Percentiles rank a stretch among this genome's conserved stretches.
Evolutionary conservation across 768 basidiomycete species (phyloP).

Genomic region (Serendipita sp.): DNA sequence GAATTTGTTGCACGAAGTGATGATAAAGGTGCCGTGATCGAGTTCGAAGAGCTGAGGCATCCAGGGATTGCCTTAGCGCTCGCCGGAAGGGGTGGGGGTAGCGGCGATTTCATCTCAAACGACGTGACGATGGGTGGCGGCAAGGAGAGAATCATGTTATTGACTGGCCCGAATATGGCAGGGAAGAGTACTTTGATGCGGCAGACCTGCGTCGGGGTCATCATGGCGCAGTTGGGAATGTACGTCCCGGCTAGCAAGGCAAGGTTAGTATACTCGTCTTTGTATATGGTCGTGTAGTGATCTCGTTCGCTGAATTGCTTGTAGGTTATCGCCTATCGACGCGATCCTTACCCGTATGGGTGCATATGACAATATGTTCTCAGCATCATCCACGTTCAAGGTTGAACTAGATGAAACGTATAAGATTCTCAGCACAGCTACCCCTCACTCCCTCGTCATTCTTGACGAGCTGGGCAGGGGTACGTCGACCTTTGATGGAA

Average conservation of each 20-base stretch:
- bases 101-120: conserved; percentile 74
- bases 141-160: conserved; percentile 54
- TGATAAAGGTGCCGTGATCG: conserved; percentile 55
- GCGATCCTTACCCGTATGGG: conserved; percentile 95
- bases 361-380: conserved; percentile 95
- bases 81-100: conserved; percentile 28
- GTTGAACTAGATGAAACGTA: conserved; percentile 97
- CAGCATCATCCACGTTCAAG: conserved; percentile 90
- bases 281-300: not conserved
- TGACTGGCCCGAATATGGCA: conserved; percentile 57
- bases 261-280: conserved; percentile 28
- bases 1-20: conserved; percentile 51
- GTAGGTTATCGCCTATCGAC: conserved; percentile 75
- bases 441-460: conserved; percentile 86
- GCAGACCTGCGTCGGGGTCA: conserved; percentile 92
- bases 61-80: conserved; percentile 55
- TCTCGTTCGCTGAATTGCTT: conserved; percentile 4
- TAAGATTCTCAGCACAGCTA: conserved; percentile 86
- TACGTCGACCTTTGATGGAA: conserved; percentile 95
- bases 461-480: conserved; percentile 92
- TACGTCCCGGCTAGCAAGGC: conserved; percentile 77
- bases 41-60: conserved; percentile 83
- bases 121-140: conserved; percentile 71
- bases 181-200: conserved; percentile 40
- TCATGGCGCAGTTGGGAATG: conserved; percentile 95